These are phyloP conservation scores for Hypoxylon sp. DNA, from an alignment of 2,329 filamentous ascomycete species.

Conservation along the genomic window DNA sequence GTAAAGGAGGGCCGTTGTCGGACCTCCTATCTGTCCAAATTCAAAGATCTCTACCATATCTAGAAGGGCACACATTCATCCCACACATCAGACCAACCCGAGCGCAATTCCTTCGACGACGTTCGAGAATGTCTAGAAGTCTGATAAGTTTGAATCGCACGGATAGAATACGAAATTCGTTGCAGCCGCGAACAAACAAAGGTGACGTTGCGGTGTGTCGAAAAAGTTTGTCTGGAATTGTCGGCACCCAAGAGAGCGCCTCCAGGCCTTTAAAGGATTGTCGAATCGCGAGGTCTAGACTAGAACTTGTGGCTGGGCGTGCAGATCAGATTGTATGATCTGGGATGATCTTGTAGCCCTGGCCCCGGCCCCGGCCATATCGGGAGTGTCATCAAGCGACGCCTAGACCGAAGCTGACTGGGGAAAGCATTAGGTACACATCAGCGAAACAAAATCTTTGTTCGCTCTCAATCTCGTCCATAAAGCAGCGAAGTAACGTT, in stretches of 20 bases:
- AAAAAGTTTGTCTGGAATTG: constrained; percentile 29
- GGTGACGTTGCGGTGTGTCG: constrained; percentile 7
- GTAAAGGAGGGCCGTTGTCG: constrained; percentile 45
- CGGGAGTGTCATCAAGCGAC: constrained; percentile 25
- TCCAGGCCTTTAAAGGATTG: constrained; percentile 31
- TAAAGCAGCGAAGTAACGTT: constrained; percentile 29
- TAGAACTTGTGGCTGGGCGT: constrained; percentile 34
- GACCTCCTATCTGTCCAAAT: constrained; percentile 38
- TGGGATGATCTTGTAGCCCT: constrained; percentile 33
- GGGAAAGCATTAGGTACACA: constrained; percentile 1
- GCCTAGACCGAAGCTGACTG: constrained; percentile 20
- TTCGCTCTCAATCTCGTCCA: constrained; percentile 16
- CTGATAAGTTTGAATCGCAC: constrained; percentile 1
- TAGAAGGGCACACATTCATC: constrained; percentile 20
- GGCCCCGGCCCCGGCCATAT: constrained; percentile 25
- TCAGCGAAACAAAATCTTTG: constrained; percentile 14
- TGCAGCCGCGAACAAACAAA: constrained; percentile 17
- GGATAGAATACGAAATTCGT: constrained; percentile 25
- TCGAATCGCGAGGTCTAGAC: constrained; percentile 38
- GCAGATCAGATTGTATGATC: constrained; percentile 40
- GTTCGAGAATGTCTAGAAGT: constrained; percentile 14
- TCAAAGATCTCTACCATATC: constrained; percentile 33
- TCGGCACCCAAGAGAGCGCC: constrained; percentile 19
- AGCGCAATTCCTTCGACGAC: constrained; percentile 16
- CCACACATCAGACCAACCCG: constrained; percentile 15